These are phyloP conservation scores for Amoebophrya sp. DNA, from an alignment of 169 alveolate genomes.

Conservation along the genomic window DNA sequence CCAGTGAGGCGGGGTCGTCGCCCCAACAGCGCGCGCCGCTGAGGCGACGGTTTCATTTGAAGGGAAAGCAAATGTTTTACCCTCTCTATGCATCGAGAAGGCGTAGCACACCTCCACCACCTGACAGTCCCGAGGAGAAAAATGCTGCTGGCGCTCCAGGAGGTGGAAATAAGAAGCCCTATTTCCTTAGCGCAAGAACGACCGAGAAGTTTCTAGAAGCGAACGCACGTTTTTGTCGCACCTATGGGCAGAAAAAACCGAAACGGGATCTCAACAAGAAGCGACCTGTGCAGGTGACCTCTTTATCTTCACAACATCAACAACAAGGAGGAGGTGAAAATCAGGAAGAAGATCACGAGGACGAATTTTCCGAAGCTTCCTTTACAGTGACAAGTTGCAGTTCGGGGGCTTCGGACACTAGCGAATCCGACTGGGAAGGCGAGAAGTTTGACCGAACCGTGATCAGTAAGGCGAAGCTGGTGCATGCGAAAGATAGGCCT, in stretches of 20 bases:
- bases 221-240: neutral
- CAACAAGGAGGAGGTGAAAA: too few relatives aligned
- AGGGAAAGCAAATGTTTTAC: constrained; percentile 16
- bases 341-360: neutral
- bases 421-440: neutral
- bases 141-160: neutral
- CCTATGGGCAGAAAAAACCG: neutral
- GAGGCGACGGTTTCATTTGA: neutral
- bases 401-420: neutral
- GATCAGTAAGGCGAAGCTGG: neutral
- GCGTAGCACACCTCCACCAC: neutral
- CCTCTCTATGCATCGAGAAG: neutral
- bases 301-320: too few relatives aligned
- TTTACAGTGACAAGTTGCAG: neutral
- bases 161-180: neutral
- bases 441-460: neutral
- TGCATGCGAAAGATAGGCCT: neutral
- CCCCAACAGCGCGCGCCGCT: too few relatives aligned
- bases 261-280: too few relatives aligned
- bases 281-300: neutral
- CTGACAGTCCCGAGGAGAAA: neutral
- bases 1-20: too few relatives aligned
- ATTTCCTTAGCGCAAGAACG: neutral
- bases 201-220: constrained; percentile 3
- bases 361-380: neutral